These are phyloP conservation scores for Globisporangium orthogonon DNA, from an alignment of 352 stramenopile species.

Conservation along the genomic window DNA sequence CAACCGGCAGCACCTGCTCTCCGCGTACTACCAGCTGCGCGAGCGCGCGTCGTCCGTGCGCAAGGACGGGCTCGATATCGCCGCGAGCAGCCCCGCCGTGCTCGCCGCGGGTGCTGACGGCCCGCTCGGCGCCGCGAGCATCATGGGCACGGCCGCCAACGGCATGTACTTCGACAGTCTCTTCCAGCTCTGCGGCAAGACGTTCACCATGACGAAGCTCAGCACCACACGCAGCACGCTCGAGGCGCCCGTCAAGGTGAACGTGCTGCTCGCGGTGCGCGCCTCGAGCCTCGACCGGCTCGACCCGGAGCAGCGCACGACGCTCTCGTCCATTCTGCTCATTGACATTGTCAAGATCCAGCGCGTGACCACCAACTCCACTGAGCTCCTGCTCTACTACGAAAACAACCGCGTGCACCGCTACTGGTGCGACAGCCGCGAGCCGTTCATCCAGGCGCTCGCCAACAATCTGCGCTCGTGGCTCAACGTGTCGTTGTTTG, in stretches of 20 bases:
- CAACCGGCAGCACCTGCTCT: conserved; percentile 78
- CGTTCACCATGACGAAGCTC: conserved; percentile 80
- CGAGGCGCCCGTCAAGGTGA: conserved; percentile 59
- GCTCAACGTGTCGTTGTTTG: conserved; percentile 72
- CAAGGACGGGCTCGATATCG: conserved; percentile 43
- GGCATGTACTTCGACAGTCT: conserved; percentile 87
- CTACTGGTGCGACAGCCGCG: conserved; percentile 83
- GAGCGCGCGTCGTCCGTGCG: conserved; percentile 72
- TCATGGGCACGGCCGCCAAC: conserved; percentile 23
- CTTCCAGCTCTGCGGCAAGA: conserved; percentile 83
- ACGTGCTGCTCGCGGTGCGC: conserved; percentile 69
- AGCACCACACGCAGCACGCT: conserved; percentile 71
- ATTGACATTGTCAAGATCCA: conserved; percentile 89
- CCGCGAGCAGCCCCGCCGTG: conserved; percentile 31
- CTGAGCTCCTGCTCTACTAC: conserved; percentile 78
- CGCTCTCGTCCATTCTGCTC: conserved; percentile 74
- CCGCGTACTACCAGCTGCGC: conserved; percentile 79
- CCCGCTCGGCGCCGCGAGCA: conserved; percentile 8
- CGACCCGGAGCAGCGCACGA: conserved; percentile 52
- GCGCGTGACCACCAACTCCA: conserved; percentile 77
- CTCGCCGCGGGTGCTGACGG: conserved; percentile 22
- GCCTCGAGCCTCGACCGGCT: conserved; percentile 74
- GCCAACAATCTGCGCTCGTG: conserved; percentile 84
- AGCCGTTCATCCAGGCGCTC: conserved; percentile 84
- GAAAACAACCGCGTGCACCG: conserved; percentile 84